Conservation (phyloP, 805 yeast species). For the Candida andamanensis region DNA sequence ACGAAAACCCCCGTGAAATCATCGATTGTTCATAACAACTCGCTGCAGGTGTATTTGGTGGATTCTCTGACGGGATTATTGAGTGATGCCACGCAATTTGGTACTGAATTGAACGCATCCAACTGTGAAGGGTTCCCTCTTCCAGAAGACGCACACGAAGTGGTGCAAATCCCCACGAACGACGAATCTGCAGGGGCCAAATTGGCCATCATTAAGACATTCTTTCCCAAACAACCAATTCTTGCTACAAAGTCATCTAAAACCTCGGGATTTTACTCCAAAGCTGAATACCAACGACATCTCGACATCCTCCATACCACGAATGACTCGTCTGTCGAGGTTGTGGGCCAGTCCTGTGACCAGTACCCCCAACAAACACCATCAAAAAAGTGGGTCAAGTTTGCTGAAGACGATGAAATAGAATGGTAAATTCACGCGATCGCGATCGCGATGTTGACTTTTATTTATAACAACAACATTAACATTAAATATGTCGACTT, state of each 20-base stretch:
- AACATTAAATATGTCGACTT: constrained; percentile 52
- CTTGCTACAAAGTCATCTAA: background rate
- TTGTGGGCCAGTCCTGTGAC: constrained; percentile 11
- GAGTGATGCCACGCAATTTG: constrained; percentile 63
- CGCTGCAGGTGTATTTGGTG: constrained; percentile 43
- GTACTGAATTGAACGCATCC: constrained; percentile 61
- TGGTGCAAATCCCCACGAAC: constrained; percentile 55
- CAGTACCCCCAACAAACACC: background rate
- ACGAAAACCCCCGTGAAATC: constrained; percentile 25
- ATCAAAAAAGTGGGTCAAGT: constrained; percentile 13
- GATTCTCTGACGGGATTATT: constrained; percentile 57
- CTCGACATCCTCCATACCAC: constrained; percentile 7
- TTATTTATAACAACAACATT: background rate
- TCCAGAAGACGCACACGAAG: constrained; percentile 52
- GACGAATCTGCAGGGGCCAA: constrained; percentile 20
- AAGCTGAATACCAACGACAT: constrained; percentile 22
- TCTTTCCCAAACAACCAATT: constrained; percentile 13
- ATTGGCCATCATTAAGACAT: constrained; percentile 39
- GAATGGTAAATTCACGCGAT: constrained; percentile 34
- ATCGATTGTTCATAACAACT: constrained; percentile 17
- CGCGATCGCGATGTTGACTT: background rate
- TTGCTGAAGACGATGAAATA: constrained; percentile 27
- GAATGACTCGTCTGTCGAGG: constrained; percentile 19
- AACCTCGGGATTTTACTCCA: constrained; percentile 27
- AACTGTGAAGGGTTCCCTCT: constrained; percentile 59